Percentiles rank a stretch among this genome's conserved stretches.
phyloP scores from a whole-genome alignment of 2,329 filamentous ascomycete species.

The Fusarium piperis region DNA sequence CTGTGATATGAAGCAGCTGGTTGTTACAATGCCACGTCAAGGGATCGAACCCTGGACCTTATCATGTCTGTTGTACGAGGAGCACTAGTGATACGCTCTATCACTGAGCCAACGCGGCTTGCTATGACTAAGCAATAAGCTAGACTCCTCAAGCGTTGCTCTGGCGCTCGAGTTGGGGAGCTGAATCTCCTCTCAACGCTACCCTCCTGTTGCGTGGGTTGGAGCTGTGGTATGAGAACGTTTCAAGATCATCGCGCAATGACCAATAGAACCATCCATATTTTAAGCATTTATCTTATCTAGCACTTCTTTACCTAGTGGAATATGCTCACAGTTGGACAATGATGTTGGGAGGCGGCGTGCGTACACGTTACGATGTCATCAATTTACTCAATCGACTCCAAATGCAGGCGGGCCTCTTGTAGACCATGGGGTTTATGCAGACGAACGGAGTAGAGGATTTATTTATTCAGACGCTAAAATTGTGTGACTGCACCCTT shows the following conservation, averaged over 20 bases:
- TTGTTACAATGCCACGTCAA: background rate
- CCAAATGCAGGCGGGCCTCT: background rate
- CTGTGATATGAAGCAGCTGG: background rate
- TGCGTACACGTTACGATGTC: background rate
- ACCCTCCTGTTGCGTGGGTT: background rate
- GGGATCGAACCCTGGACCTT: background rate
- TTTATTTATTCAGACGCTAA: background rate
- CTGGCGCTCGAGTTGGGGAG: background rate
- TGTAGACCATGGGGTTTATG: background rate
- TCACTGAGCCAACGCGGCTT: background rate
- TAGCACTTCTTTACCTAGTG: too few relatives aligned
- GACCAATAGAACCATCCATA: background rate
- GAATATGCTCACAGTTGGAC: background rate
- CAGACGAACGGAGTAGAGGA: background rate
- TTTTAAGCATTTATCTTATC: background rate
- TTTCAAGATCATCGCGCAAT: background rate
- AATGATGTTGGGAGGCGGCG: background rate
- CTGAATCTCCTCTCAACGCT: background rate
- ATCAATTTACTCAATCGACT: background rate
- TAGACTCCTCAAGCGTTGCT: background rate
- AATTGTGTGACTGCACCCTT: background rate
- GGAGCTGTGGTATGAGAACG: background rate
- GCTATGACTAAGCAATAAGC: background rate
- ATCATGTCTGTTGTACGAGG: background rate
- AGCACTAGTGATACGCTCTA: background rate